Percentiles rank a stretch among this genome's conserved stretches.
Conservation (phyloP, 2,329 filamentous ascomycete genomes). For the Diplodia seriata region DNA sequence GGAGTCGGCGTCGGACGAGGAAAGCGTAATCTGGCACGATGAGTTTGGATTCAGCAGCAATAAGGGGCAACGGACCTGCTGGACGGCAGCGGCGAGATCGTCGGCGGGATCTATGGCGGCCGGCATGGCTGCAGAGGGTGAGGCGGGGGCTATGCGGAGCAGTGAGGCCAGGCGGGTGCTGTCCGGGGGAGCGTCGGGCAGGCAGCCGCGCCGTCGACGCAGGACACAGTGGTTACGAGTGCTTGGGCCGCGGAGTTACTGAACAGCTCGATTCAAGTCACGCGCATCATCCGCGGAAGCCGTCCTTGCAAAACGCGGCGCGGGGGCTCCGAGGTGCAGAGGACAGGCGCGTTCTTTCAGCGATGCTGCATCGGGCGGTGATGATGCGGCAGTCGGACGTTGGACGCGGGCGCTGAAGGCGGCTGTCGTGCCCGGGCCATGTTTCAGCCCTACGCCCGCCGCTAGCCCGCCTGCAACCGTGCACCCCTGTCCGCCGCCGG, state of each 20-base stretch:
- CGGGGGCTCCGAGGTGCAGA: neutral
- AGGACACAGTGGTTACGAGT: neutral
- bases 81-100: slow-evolving; percentile 57
- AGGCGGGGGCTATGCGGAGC: neutral
- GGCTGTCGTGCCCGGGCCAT: slow-evolving; percentile 16
- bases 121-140: slow-evolving; percentile 38
- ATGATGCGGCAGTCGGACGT: slow-evolving; percentile 23
- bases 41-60: slow-evolving; percentile 14
- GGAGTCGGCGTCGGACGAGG: slow-evolving; percentile 90
- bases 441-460: slow-evolving; percentile 20
- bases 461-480: neutral
- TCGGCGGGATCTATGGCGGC: slow-evolving; percentile 54
- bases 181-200: slow-evolving; percentile 16
- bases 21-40: slow-evolving; percentile 78
- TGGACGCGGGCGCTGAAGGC: slow-evolving; percentile 19
- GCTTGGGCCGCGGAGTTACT: neutral
- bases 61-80: slow-evolving; percentile 53
- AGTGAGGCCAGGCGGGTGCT: neutral
- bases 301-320: neutral
- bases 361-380: slow-evolving; percentile 11
- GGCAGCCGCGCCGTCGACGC: neutral
- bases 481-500: neutral
- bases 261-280: neutral
- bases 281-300: slow-evolving; percentile 1
- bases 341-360: slow-evolving; percentile 11